Evolutionary conservation across 164 flowering plant species (phyloP), one percentile per base, ranked within the genome.

Genomic region (Vitis rotundifolia): DNA sequence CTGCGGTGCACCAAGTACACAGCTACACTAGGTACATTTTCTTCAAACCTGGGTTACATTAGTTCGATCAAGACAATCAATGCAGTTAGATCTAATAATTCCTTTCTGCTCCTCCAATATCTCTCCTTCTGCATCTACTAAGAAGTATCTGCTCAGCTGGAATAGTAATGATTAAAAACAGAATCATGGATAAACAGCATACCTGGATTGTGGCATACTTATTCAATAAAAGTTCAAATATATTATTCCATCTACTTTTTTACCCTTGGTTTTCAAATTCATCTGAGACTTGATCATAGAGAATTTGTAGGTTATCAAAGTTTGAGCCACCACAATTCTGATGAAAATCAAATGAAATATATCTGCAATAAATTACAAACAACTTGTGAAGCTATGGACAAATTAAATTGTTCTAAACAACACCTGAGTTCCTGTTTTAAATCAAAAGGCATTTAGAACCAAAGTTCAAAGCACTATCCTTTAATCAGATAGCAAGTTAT

Each of bases 111-210:
- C 97, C 79, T 63, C 71, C 63, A 89, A 31, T 71, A 86, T 81
- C 54, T 83, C 75, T 71, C 92, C 89, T 71, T 87, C 85, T 53
- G 83, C 63, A 66, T 84, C 89, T 69, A 87, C 49, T 70, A 93
- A 87, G 77, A 93, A 87, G 77, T 87, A 95, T 86, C 99, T 95
- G 99, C 91, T 85, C 91, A 84, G 91, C 95, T 92, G 90, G 85
- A 86, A 84, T 19, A 82, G 75, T 63, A 77, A 79, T 66, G 76
- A 79, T 85, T 88, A 84, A 88, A 72, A 77, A 77, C 73, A 73
- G 80, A 63, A 80, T 79, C 69, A 81, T 76, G 62, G 76, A 74
- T 64, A 71, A 80, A 76, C 70, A 77, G 71, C 70, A 77, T 61
- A 64, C 75, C 61, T 59, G 62, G 68, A 66, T 52, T 54, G 53